A percentile compares a stretch with the other conserved stretches of the same genome.
Conservation (phyloP, 331 rosid species). For the Telfairia occidentalis region DNA sequence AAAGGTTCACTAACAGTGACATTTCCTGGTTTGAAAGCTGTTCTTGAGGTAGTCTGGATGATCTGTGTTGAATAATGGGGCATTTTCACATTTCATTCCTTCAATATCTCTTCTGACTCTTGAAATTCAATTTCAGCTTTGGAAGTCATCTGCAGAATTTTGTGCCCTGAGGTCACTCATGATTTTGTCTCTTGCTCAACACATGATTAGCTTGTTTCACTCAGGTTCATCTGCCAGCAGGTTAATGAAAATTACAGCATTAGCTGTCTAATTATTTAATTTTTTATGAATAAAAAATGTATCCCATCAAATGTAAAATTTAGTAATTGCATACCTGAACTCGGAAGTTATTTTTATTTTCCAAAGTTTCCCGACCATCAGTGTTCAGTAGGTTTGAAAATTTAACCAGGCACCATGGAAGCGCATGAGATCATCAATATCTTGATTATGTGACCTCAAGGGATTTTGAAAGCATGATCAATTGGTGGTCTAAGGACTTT, state of each 20-base stretch:
- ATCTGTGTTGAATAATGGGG: slow-evolving; percentile 24
- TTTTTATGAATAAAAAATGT: neutral
- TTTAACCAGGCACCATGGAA: neutral
- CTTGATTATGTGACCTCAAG: neutral
- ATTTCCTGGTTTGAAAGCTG: slow-evolving; percentile 64
- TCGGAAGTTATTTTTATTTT: neutral
- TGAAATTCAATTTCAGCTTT: slow-evolving; percentile 69
- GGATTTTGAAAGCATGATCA: neutral
- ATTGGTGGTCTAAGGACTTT: neutral
- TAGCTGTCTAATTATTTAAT: neutral
- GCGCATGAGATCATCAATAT: neutral
- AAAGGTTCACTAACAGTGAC: slow-evolving; percentile 81
- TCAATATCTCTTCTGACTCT: slow-evolving; percentile 33
- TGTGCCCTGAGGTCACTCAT: slow-evolving; percentile 81
- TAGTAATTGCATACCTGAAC: neutral
- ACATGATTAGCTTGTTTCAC: slow-evolving; percentile 74
- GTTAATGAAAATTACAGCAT: slow-evolving; percentile 15
- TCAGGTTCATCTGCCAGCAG: slow-evolving; percentile 82
- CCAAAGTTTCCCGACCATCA: neutral
- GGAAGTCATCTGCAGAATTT: slow-evolving; percentile 89
- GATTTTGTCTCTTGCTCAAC: slow-evolving; percentile 95
- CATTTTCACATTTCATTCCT: slow-evolving; percentile 23
- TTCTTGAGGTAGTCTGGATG: slow-evolving; percentile 59
- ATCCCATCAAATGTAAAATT: neutral
- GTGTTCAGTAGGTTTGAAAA: neutral